A percentile compares a stretch with the other conserved stretches of the same genome.
Evolutionary conservation across 148 eudicot species (phyloP).

Genomic region (Vaccinium macrocarpon): DNA sequence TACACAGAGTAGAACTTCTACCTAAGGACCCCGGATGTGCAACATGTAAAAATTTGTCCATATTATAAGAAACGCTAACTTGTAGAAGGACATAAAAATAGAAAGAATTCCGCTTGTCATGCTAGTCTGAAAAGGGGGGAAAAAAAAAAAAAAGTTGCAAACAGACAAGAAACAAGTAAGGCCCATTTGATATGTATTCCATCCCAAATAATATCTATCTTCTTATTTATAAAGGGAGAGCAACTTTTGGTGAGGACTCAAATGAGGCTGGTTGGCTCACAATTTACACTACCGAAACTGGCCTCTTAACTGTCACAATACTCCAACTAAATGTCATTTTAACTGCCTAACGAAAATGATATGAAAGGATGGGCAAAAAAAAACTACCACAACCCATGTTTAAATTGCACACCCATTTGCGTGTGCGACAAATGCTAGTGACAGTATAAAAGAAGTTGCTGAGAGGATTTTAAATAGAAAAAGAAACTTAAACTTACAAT

Average conservation of each 20-base stretch:
- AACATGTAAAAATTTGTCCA: neutral
- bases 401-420: neutral
- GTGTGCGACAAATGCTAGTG: neutral
- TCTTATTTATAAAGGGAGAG: neutral
- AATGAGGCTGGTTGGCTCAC: neutral
- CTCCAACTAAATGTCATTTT: neutral
- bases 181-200: neutral
- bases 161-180: neutral
- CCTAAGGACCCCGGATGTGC: neutral
- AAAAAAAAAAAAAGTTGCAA: neutral
- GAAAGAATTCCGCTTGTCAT: neutral
- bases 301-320: neutral
- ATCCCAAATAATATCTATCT: neutral
- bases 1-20: neutral
- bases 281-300: neutral
- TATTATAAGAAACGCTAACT: neutral
- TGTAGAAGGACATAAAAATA: neutral
- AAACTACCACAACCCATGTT: neutral
- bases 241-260: neutral
- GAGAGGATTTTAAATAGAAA: slow-evolving; percentile 21
- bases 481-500: slow-evolving; percentile 37
- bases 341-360: too few relatives aligned
- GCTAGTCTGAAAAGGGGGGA: neutral
- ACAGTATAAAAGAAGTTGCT: neutral
- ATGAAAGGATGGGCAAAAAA: too few relatives aligned